These are phyloP conservation scores for Crepidotus variabilis DNA, from an alignment of 768 basidiomycete species.

Conservation along the genomic window DNA sequence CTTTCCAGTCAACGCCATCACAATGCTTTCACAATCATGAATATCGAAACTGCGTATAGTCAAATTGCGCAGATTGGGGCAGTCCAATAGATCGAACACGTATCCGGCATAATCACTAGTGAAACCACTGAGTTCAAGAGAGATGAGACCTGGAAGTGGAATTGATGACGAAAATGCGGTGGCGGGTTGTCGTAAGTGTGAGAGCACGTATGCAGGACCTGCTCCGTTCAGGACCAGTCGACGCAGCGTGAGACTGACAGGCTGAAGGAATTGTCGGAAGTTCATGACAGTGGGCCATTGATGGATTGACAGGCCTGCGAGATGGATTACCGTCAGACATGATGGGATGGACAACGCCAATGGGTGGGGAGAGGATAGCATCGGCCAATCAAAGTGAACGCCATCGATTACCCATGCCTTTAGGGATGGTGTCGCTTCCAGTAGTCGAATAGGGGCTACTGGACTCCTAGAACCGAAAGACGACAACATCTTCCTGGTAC, in stretches of 20 bases:
- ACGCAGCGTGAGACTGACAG: neutral
- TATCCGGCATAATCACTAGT: neutral
- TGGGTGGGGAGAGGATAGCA: neutral
- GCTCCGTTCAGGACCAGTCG: neutral
- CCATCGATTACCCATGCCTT: neutral
- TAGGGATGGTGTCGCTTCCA: neutral
- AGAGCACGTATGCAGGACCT: neutral
- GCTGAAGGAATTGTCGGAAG: neutral
- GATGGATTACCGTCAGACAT: neutral
- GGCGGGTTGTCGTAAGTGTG: neutral
- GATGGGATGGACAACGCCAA: neutral
- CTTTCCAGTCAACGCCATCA: neutral
- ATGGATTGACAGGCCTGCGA: neutral
- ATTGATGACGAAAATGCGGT: neutral
- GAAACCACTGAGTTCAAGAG: neutral
- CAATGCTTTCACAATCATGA: neutral
- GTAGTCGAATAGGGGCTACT: neutral
- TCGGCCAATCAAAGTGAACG: neutral
- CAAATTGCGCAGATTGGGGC: neutral
- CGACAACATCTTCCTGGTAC: neutral
- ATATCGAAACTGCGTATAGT: neutral
- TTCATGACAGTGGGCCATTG: neutral
- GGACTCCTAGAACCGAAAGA: neutral
- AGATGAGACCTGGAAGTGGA: neutral
- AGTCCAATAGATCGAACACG: neutral